Conservation (phyloP, 2,329 filamentous ascomycete species). For the Thelonectria blattea region DNA sequence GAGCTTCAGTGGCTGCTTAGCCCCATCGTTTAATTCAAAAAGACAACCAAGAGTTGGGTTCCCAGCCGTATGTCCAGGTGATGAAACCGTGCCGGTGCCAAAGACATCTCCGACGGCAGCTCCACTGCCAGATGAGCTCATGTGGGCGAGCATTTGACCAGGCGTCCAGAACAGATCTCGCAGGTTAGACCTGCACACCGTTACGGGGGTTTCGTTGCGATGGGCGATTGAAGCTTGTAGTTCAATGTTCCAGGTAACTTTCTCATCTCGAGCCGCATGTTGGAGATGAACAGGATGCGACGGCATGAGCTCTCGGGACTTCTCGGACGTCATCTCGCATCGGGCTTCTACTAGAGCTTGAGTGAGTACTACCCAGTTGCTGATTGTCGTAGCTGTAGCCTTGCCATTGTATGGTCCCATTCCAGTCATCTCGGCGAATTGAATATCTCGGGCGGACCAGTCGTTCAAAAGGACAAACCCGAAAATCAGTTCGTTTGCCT, state of each 20-base stretch:
- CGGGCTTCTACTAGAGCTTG: conserved; percentile 52
- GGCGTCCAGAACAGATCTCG: conserved; percentile 12
- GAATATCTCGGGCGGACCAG: conserved; percentile 64
- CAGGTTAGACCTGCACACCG: conserved; percentile 10
- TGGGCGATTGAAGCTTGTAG: neutral
- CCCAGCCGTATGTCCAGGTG: no score
- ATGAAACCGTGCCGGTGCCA: conserved; percentile 14
- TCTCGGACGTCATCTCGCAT: no score
- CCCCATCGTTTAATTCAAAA: no score
- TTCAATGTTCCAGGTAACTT: neutral
- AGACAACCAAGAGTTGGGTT: no score
- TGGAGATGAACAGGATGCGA: no score
- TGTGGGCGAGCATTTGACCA: conserved; percentile 10
- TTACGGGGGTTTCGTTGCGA: neutral
- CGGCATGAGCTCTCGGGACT: no score
- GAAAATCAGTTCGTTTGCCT: conserved; percentile 58
- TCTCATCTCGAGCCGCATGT: no score
- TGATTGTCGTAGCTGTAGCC: conserved; percentile 60
- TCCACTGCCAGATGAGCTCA: conserved; percentile 1
- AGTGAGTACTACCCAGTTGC: conserved; percentile 62
- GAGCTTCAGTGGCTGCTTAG: no score
- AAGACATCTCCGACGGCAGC: conserved; percentile 4
- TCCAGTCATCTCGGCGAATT: conserved; percentile 61
- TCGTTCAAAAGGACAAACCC: conserved; percentile 69
- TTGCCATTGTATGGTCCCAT: conserved; percentile 65